Conservation (phyloP, 306 rosid species). For the Prosopis cineraria region DNA sequence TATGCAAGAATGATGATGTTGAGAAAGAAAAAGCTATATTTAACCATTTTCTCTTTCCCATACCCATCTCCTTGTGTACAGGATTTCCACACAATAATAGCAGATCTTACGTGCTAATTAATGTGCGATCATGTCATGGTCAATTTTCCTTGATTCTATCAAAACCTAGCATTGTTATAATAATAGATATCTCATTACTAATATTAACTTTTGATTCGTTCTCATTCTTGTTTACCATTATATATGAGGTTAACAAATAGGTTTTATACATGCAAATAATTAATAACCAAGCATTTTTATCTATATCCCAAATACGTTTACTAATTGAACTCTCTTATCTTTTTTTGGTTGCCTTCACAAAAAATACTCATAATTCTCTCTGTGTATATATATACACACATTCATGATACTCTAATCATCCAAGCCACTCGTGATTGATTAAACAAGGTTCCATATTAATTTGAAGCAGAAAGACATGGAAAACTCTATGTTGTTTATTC, state of each 20-base stretch:
- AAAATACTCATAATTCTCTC: not conserved
- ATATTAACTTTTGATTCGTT: not conserved
- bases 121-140: too few species aligned
- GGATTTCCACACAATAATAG: too few species aligned
- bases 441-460: not conserved
- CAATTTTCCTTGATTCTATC: too few species aligned
- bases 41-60: too few species aligned
- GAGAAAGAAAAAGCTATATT: too few species aligned
- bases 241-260: not conserved
- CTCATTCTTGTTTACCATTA: not conserved
- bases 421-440: not conserved
- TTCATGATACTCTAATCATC: not conserved
- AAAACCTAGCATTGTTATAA: not conserved
- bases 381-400: too few species aligned
- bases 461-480: not conserved
- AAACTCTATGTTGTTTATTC: not conserved
- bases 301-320: not conserved
- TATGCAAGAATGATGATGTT: too few species aligned
- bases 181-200: not conserved
- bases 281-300: not conserved
- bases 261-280: too few species aligned
- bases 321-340: not conserved
- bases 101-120: too few species aligned
- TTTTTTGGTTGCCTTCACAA: not conserved
- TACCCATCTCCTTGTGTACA: too few species aligned